Percentiles rank a stretch among this genome's conserved stretches.
Conservation (phyloP, 192 early-diverging fungal species). For the Pecoramyces ruminantium region DNA sequence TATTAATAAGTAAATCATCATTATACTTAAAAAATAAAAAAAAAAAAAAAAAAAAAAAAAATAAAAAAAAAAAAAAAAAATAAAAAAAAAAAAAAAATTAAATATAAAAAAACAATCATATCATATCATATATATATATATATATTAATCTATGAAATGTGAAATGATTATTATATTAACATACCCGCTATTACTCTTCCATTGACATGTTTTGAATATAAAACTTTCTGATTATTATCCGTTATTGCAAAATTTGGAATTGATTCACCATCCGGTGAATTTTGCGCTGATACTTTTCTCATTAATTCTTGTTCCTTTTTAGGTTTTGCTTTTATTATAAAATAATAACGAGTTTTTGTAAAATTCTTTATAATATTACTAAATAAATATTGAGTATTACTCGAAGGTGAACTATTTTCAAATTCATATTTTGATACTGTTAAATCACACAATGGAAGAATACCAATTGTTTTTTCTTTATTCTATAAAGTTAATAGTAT, state of each 20-base stretch:
- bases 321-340: neutral
- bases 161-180: neutral
- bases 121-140: no score
- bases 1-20: no score
- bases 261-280: neutral
- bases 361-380: neutral
- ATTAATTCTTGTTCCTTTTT: neutral
- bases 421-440: neutral
- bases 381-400: neutral
- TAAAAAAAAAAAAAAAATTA: no score
- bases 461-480: neutral
- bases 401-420: neutral
- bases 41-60: no score
- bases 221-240: neutral
- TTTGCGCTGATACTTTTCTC: neutral
- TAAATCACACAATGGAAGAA: neutral
- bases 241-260: neutral
- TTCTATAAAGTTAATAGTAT: neutral
- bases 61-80: no score
- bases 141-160: no score
- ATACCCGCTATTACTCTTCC: neutral
- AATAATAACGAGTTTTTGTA: neutral
- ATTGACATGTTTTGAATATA: neutral
- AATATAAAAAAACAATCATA: no score
- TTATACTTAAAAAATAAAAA: no score